These are phyloP conservation scores for Capsicum rhomboideum DNA, from an alignment of 257 asterid species.

Conservation along the genomic window DNA sequence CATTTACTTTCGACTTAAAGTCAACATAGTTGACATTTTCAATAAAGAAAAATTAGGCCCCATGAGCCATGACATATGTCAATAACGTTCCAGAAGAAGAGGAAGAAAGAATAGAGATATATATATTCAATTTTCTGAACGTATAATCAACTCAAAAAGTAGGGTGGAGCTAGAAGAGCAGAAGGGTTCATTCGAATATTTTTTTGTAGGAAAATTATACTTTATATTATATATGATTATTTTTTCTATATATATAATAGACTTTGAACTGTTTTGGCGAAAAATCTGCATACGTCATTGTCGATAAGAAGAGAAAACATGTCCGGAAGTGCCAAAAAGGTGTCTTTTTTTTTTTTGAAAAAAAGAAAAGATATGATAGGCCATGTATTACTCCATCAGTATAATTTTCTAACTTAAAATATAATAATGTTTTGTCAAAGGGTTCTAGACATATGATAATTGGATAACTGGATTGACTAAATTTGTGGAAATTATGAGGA, in stretches of 20 bases:
- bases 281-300: too few species aligned
- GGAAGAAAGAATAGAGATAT: too few species aligned
- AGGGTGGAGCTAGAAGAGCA: too few species aligned
- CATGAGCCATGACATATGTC: background rate
- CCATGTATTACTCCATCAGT: background rate
- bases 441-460: background rate
- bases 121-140: too few species aligned
- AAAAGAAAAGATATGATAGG: background rate
- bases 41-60: background rate
- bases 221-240: too few species aligned
- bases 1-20: background rate
- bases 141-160: too few species aligned
- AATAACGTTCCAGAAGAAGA: background rate
- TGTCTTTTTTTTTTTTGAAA: background rate
- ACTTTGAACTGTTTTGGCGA: too few species aligned
- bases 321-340: background rate
- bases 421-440: background rate
- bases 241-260: too few species aligned
- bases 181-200: too few species aligned
- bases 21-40: background rate
- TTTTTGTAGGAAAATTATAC: too few species aligned
- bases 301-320: too few species aligned
- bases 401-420: background rate
- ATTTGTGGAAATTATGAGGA: background rate
- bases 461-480: background rate